Conservation (phyloP, 495 filamentous ascomycete species). For the Penicillium daleae region DNA sequence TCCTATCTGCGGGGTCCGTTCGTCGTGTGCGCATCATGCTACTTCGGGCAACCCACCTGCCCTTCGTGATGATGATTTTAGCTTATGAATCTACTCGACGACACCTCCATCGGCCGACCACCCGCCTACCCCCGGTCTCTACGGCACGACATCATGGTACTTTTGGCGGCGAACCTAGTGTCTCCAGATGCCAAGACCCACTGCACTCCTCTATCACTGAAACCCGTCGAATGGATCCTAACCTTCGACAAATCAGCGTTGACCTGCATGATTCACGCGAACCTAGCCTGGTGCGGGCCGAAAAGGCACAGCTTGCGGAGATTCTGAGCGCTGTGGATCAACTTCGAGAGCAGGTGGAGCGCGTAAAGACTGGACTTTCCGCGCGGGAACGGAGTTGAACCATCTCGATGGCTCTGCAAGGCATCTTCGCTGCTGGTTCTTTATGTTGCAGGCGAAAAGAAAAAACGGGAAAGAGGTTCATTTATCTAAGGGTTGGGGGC, state of each 20-base stretch:
- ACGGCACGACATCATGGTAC: slow-evolving; percentile 28
- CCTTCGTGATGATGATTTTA: slow-evolving; percentile 66
- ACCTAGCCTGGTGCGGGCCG: slow-evolving; percentile 23
- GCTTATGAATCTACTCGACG: slow-evolving; percentile 56
- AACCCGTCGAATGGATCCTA: slow-evolving; percentile 25
- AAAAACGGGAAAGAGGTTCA: slow-evolving; percentile 8
- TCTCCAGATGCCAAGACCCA: slow-evolving; percentile 38
- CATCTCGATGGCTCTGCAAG: background rate
- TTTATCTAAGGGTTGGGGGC: slow-evolving; percentile 11
- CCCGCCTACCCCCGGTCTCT: slow-evolving; percentile 28
- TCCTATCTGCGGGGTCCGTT: slow-evolving; percentile 71
- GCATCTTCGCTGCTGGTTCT: background rate
- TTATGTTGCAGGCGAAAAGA: background rate
- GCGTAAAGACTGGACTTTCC: slow-evolving; percentile 32
- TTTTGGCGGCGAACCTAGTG: slow-evolving; percentile 32
- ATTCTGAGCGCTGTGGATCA: slow-evolving; percentile 47
- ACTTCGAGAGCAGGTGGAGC: slow-evolving; percentile 46
- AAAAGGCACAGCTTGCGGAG: slow-evolving; percentile 34
- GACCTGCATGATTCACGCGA: slow-evolving; percentile 31
- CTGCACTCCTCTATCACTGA: slow-evolving; percentile 34
- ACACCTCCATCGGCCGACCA: slow-evolving; percentile 31
- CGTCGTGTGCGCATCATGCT: slow-evolving; percentile 76
- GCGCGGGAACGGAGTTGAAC: slow-evolving; percentile 24
- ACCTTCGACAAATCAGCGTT: slow-evolving; percentile 25
- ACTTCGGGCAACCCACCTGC: slow-evolving; percentile 72